Base-by-base conservation (phyloP, 2,329 filamentous ascomycete genomes). In the Aspergillus transmontanensis region DNA sequence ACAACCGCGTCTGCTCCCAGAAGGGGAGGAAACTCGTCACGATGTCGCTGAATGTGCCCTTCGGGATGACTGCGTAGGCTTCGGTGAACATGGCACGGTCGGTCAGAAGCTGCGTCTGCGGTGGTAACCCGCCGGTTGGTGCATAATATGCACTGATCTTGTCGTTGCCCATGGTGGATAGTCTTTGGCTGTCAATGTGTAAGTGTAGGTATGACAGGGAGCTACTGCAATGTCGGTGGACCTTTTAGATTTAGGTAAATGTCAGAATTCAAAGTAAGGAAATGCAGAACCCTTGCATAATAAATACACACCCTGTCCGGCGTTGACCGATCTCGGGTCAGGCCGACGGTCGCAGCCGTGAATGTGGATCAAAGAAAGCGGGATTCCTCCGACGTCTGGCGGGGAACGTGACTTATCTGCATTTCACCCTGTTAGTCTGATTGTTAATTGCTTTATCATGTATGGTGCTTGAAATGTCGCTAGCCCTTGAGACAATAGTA, bases 81-180 rank as follows among this genome's bases (percentile, higher is more conserved):
- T 71, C 69, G 46, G 69, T 71, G 62, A 71, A 71, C 69, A 71
- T 71, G 57, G 69, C 69, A 32, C 69, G 69, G 62, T 71, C 69
- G 64, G 68, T 71, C 32, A 71, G 66, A 34, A 71, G 61, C 60
- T 71, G 68, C 7, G 66, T 66, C 56, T 71, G 69, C 0, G 69
- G 66, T 10, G 69, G 69, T 61, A 71, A 48, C 6, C 69, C 69
- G 21, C 69, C 69, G n/a, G 59, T 70, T 21, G 69, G 69, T 41
- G 69, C 68, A 59, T 70, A 71, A 51, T 71, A 71, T 57, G 67
- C 66, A 59, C 69, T 63, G 54, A 77, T 63, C 68, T 78, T 67
- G 50, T 75, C 72, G n/a, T 59, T 41, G 10, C 43, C 45, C 57
- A 59, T 59, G 28, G 45, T 21, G 12, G 21, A 4, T 11, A 21